These are phyloP conservation scores for Beauveria sp. DNA, from an alignment of 2,329 filamentous ascomycete species.

Conservation along the genomic window DNA sequence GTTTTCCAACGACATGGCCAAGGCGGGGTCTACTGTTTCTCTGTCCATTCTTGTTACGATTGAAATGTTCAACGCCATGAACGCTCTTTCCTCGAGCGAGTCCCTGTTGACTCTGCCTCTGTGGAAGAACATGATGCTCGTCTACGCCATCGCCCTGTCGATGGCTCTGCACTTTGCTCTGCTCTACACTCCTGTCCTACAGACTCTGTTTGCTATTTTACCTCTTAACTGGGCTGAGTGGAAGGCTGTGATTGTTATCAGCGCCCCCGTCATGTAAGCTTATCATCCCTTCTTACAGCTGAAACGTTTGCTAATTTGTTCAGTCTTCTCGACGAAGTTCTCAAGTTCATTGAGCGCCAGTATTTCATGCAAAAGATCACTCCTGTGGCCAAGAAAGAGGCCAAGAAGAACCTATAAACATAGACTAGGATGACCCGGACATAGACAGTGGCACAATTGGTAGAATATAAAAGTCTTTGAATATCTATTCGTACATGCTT, in stretches of 20 bases:
- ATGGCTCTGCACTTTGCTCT: conserved; percentile 95
- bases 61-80: conserved; percentile 99
- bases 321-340: conserved; percentile 72
- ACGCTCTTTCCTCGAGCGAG: conserved; percentile 91
- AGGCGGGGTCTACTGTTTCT: conserved; percentile 86
- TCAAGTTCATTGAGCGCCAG: conserved; percentile 69
- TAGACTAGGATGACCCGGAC: conserved; percentile 6
- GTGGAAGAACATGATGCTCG: conserved; percentile 98
- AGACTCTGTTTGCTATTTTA: conserved; percentile 82
- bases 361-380: conserved; percentile 51
- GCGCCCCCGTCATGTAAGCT: conserved; percentile 84
- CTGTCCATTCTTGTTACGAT: conserved; percentile 91
- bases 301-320: conserved; percentile 18
- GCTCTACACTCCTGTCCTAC: conserved; percentile 84
- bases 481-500: conserved; percentile 14
- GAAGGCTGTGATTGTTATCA: conserved; percentile 84
- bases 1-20: conserved; percentile 79
- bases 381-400: conserved; percentile 30
- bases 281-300: not conserved
- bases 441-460: conserved; percentile 11
- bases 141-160: conserved; percentile 85
- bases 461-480: conserved; percentile 15
- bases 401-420: conserved; percentile 48
- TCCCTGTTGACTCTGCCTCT: conserved; percentile 86
- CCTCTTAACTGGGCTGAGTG: conserved; percentile 82